Base-by-base conservation (phyloP, 192 early-diverging fungal species). In the Coemansia sp. region DNA sequence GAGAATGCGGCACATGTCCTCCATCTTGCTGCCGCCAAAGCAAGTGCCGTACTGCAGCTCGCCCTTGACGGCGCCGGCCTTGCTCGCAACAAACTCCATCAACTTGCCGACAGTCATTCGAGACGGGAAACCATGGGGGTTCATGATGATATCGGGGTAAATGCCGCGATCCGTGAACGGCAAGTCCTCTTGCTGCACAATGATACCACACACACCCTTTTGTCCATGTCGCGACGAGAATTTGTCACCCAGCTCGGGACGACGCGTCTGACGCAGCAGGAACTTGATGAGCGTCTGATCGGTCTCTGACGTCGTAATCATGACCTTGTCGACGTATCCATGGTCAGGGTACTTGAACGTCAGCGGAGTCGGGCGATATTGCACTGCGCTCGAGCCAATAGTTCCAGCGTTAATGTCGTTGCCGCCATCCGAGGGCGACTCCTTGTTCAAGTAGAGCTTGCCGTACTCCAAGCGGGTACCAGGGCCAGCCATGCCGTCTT, bases 81-180 rank as follows among this genome's bases (percentile, higher is more conserved):
- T 98, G 47, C 90, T 90, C 53, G 98, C 84, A 66, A 99, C 86
- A 88, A 97, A 98, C 80, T 99, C 98, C 67, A 99, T 92, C 84
- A 99, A 90, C 86, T 99, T 96, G 17, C 98, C 98, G 65, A 99
- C 98, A 8, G 98, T 99, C 98, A 99, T 99, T 80, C 98, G 98
- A 66, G 94, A 96, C 26, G 98, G 98, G 86, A 99, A 98, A 70
- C 96, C 98, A 86, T 99, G 98, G n/a, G 98, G 98, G 70, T 98
- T 99, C 73, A 99, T 93, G 68, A 99, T 92, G 66, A 99, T 78
- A 83, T 99, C 98, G 8, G 98, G 98, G 28, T 89, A 90, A 40
- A 99, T 88, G 42, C 98, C 98, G 67, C 97, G 93, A 19, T 80
- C 85, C 35, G 96, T 91, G 82, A 99, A 99, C 2, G 97, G 98